Conservation (phyloP, 2,329 filamentous ascomycete species). For the Volutella citrinella region DNA sequence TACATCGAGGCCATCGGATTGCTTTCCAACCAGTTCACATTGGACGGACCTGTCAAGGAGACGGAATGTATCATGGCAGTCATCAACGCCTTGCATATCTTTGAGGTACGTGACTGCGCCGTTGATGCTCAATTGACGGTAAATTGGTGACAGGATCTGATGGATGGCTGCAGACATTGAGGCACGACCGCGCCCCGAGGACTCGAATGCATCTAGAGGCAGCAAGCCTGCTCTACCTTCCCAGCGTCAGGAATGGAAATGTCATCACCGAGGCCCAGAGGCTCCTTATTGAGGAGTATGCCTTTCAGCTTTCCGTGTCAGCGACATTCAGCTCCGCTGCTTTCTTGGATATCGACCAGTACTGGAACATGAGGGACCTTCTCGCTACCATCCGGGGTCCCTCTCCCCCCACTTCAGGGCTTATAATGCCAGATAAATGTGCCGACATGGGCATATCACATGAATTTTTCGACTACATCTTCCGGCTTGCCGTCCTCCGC, state of each 20-base stretch:
- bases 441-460: slow-evolving; percentile 3
- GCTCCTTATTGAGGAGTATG: slow-evolving; percentile 1
- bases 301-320: slow-evolving; percentile 1
- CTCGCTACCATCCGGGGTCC: not conserved
- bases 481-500: not conserved
- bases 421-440: not conserved
- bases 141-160: not conserved
- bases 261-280: not conserved
- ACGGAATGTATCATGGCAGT: slow-evolving; percentile 1
- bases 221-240: not conserved
- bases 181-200: not conserved
- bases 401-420: not conserved
- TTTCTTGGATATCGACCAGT: not conserved
- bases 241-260: not conserved
- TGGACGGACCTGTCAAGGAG: not conserved
- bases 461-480: slow-evolving; percentile 3
- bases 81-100: slow-evolving; percentile 1
- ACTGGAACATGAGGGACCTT: slow-evolving; percentile 1
- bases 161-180: not conserved
- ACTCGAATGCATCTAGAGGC: not conserved
- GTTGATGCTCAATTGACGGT: not conserved
- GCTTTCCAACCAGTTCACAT: not conserved
- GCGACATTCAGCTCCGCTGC: not conserved
- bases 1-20: not conserved
- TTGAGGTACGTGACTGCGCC: not conserved